Conservation (phyloP, 139 green algal species). For the Marvania coccoides region DNA sequence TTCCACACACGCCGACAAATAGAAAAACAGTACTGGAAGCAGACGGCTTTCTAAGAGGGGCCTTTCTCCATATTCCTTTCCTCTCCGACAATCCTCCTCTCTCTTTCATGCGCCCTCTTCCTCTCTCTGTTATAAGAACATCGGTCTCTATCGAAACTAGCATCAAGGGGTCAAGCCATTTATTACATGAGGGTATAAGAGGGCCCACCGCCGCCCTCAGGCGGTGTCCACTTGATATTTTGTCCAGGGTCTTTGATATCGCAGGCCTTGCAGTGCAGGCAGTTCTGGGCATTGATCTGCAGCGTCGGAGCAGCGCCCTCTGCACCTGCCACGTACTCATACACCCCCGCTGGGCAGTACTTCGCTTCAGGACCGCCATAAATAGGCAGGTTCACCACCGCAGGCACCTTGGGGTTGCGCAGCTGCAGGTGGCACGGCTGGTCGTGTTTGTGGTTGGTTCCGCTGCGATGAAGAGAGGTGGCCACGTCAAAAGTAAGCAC, state of each 20-base stretch:
- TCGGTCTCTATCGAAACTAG: neutral
- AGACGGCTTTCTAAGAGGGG: too few species aligned
- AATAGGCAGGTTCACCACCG: constrained; percentile 60
- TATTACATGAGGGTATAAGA: constrained; percentile 68
- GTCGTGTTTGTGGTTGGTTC: constrained; percentile 94
- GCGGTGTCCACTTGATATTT: constrained; percentile 89
- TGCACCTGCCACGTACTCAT: constrained; percentile 65
- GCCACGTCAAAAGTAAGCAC: constrained; percentile 82
- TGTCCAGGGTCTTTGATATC: constrained; percentile 86
- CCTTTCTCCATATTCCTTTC: too few species aligned
- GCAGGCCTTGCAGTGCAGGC: constrained; percentile 95
- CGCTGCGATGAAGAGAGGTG: constrained; percentile 62
- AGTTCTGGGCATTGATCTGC: constrained; percentile 95
- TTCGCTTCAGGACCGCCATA: constrained; percentile 72
- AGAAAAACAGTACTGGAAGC: too few species aligned
- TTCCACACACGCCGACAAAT: too few species aligned
- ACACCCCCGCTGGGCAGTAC: constrained; percentile 83
- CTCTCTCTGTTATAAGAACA: neutral
- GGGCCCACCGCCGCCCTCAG: constrained; percentile 85
- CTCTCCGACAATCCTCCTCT: too few species aligned
- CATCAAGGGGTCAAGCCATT: neutral
- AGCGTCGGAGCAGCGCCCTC: constrained; percentile 38
- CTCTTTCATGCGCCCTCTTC: too few species aligned
- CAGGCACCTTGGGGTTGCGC: constrained; percentile 44
- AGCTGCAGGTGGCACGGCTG: constrained; percentile 84